Conservation (phyloP, 1,284 basidiomycete species). For the Amylostereum areolatum region DNA sequence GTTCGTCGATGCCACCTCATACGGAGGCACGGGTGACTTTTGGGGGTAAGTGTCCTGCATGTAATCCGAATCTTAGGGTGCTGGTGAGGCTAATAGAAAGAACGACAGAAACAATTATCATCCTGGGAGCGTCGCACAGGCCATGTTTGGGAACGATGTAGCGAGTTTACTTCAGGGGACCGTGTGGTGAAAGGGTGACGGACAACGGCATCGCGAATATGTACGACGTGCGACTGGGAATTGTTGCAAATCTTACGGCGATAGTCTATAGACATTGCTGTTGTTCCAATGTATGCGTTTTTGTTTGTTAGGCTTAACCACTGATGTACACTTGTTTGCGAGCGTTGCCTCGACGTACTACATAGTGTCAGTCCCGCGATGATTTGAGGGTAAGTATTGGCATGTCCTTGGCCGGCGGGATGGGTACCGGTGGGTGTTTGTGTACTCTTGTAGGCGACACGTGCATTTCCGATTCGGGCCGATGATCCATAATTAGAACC, state of each 20-base stretch:
- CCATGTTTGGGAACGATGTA: conserved; percentile 4
- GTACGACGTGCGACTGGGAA: not conserved
- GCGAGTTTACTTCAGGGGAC: not conserved
- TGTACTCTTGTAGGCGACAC: no score
- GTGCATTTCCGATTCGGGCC: no score
- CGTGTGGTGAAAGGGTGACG: conserved; percentile 3
- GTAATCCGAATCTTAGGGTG: not conserved
- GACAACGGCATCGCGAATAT: not conserved
- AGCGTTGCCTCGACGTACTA: no score
- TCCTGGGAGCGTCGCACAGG: conserved; percentile 30
- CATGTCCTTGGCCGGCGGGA: no score
- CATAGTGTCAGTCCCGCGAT: no score
- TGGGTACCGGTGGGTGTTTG: no score
- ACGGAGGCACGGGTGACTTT: conserved; percentile 42
- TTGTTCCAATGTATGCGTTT: not conserved
- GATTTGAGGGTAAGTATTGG: no score
- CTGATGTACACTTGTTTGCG: not conserved
- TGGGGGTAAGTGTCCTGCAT: conserved; percentile 40
- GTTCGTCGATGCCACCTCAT: conserved; percentile 45
- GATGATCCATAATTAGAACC: no score
- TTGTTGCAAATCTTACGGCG: not conserved
- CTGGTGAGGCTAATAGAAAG: not conserved
- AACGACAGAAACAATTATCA: conserved; percentile 39
- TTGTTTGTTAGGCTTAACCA: not conserved
- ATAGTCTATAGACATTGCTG: not conserved